phyloP scores from a whole-genome alignment of 2,329 filamentous ascomycete genomes.

The Phaeosphaeria sp. region DNA sequence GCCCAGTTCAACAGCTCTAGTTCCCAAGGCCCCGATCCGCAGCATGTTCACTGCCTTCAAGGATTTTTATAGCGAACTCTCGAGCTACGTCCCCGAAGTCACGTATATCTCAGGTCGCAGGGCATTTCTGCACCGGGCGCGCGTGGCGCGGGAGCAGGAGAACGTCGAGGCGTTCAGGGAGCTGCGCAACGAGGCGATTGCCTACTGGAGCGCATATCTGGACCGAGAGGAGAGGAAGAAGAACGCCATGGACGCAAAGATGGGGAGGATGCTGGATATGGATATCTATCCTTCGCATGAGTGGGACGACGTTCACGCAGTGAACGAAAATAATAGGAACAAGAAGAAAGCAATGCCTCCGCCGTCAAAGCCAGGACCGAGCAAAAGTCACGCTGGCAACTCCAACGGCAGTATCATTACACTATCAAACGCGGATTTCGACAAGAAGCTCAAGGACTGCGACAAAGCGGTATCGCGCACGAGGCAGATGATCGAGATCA shows the following conservation, averaged over 20 bases:
- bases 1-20: slow-evolving; percentile 11
- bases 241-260: background rate
- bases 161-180: slow-evolving; percentile 36
- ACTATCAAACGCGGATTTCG: background rate
- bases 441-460: background rate
- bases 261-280: background rate
- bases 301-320: background rate
- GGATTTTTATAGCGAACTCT: slow-evolving; percentile 36
- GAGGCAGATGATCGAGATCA: background rate
- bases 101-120: slow-evolving; percentile 14
- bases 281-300: background rate
- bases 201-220: slow-evolving; percentile 37
- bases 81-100: slow-evolving; percentile 20
- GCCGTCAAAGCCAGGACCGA: background rate
- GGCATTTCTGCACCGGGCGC: slow-evolving; percentile 41
- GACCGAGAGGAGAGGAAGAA: slow-evolving; percentile 18
- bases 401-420: background rate
- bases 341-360: background rate
- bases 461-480: background rate
- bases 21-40: slow-evolving; percentile 31
- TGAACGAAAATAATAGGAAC: background rate
- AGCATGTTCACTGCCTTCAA: slow-evolving; percentile 45
- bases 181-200: slow-evolving; percentile 36
- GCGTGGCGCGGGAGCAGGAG: slow-evolving; percentile 44
- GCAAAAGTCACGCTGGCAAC: background rate